phyloP scores from a whole-genome alignment of 345 rosid species.

The Moricandia arvensis region DNA sequence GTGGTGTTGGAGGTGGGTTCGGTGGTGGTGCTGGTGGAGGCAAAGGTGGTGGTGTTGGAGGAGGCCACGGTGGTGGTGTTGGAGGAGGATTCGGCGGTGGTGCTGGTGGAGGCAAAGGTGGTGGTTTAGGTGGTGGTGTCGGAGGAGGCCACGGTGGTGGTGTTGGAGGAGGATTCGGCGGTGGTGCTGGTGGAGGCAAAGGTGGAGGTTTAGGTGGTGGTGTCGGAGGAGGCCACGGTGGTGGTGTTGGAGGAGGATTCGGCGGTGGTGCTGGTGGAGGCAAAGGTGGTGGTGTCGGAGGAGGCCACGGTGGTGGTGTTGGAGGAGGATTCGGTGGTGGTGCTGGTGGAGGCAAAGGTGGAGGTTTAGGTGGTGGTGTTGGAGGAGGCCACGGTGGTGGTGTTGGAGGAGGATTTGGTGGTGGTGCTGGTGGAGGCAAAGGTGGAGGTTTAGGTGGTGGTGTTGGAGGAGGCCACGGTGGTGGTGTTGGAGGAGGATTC shows the following conservation, averaged over 20 bases:
- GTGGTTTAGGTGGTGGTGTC: slow-evolving; percentile 21
- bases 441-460: not conserved
- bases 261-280: slow-evolving; percentile 31
- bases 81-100: slow-evolving; percentile 26
- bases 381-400: slow-evolving; percentile 30
- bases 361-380: slow-evolving; percentile 20
- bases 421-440: slow-evolving; percentile 23
- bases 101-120: slow-evolving; percentile 19
- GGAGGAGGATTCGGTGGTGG: slow-evolving; percentile 26
- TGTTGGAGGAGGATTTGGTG: slow-evolving; percentile 21
- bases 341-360: slow-evolving; percentile 17
- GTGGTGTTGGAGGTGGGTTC: slow-evolving; percentile 16
- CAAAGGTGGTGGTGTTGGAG: slow-evolving; percentile 16
- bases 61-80: slow-evolving; percentile 14
- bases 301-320: slow-evolving; percentile 14
- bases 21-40: slow-evolving; percentile 30
- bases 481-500: slow-evolving; percentile 3
- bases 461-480: not conserved
- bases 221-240: not conserved
- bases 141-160: slow-evolving; percentile 29
- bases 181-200: slow-evolving; percentile 23
- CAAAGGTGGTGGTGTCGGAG: slow-evolving; percentile 18
- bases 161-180: slow-evolving; percentile 21
- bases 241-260: slow-evolving; percentile 3
- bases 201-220: slow-evolving; percentile 4